Evolutionary conservation across 2,329 filamentous ascomycete genomes (phyloP).

Genomic region (Scedosporium boydii): DNA sequence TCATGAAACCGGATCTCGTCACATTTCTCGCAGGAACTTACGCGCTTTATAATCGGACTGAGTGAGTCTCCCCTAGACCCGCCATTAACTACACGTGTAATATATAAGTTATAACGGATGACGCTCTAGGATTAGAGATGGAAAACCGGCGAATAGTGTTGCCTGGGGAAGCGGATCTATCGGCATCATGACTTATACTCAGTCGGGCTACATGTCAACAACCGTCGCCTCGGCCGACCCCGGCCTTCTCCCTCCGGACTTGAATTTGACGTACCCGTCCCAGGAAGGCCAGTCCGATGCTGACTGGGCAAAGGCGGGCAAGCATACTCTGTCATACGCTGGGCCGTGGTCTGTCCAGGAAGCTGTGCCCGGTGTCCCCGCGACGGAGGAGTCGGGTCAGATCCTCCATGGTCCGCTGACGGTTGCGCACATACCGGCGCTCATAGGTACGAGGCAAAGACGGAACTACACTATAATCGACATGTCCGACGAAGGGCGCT

Average conservation of each 20-base stretch:
- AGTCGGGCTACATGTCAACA: conserved; percentile 17
- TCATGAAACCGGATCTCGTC: background rate
- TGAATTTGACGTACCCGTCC: conserved; percentile 13
- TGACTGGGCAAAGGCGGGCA: conserved; percentile 18
- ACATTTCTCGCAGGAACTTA: background rate
- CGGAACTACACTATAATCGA: conserved; percentile 13
- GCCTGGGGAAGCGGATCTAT: conserved; percentile 13
- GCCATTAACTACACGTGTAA: background rate
- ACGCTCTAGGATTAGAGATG: background rate
- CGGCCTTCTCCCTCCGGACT: conserved; percentile 13
- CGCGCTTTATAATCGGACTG: background rate
- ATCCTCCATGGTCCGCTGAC: conserved; percentile 18
- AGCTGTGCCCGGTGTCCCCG: conserved; percentile 11
- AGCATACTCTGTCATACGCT: conserved; percentile 16
- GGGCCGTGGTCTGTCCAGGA: conserved; percentile 15
- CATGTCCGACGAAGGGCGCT: background rate
- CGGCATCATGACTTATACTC: conserved; percentile 17
- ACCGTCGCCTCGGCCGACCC: conserved; percentile 17
- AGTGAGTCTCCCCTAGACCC: background rate
- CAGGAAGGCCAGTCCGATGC: conserved; percentile 15
- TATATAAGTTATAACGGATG: too few relatives aligned
- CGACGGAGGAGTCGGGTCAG: conserved; percentile 11
- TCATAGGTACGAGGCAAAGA: conserved; percentile 13
- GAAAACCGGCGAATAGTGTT: background rate
- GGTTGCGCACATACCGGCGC: conserved; percentile 16